Base-by-base conservation (phyloP, 176 grass and related monocot species). In the Cenchrus americanus region DNA sequence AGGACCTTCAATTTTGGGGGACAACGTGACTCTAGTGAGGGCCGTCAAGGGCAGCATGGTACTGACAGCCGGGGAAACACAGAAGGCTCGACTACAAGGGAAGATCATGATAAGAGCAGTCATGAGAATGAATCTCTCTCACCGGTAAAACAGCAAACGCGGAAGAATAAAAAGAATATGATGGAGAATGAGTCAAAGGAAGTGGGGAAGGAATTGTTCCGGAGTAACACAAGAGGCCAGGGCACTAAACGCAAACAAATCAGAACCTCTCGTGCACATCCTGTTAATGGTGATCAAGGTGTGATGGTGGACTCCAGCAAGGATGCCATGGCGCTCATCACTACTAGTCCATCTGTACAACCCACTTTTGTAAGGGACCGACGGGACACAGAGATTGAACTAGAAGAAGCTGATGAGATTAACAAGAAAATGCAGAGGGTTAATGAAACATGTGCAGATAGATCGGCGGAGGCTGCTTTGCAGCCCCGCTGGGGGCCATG, bases 21-120 rank as follows among this genome's bases (percentile, higher is more conserved):
- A 1, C 34, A 43, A 1, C 0, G 8, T 1, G 66, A 11, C 5
- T 69, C 18, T 19, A n/a, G 66, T 44, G 40, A 69, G 7, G 40
- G 4, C 0, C 19, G 3, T 2, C 19, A 47, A 23, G 41, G 10
- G 18, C 67, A 13, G 0, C 2, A 23, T 3, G 18, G 42, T 2
- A 47, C 21, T 13, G 7, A 14, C 1, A 14, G 11, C 10, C 0
- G 1, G 10, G 41, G 66, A 6, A 69, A 12, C 2, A n/a, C 66
- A 5, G 3, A 3, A 0, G 7, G 18, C 0, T 10, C 40, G 7
- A 3, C 3, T 1, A 19, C 7, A 7, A 5, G 2, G 8, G 18
- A 0, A 0, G 0, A 44, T 0, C 0, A 0, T 1, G 17, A 22
- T 2, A 67, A 4, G 3, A 10, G 37, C 42, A 7, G 34, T 5